Percentiles rank a stretch among this genome's conserved stretches.
Conservation (phyloP, 257 asterid genomes). For the Nyctanthes arbortristis region DNA sequence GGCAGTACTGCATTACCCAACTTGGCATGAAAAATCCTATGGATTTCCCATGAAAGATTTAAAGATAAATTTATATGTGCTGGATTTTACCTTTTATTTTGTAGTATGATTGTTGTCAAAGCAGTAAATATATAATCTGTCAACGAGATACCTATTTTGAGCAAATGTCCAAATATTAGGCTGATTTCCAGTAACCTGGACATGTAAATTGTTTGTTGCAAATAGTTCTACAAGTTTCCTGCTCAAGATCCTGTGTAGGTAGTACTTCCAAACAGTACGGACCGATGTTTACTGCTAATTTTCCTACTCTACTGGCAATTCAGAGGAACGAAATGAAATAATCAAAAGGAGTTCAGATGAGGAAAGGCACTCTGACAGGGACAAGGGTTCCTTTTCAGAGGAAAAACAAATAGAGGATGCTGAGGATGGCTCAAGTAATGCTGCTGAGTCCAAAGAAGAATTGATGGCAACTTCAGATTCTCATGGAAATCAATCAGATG, state of each 20-base stretch:
- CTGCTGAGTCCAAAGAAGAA: constrained; percentile 49
- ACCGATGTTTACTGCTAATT: constrained; percentile 8
- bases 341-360: constrained; percentile 31
- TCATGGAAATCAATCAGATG: constrained; percentile 43
- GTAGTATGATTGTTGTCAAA: background rate
- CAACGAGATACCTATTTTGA: background rate
- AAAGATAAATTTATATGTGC: background rate
- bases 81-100: background rate
- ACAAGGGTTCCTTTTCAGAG: constrained; percentile 3
- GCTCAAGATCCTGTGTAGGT: background rate
- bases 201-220: background rate
- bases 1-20: background rate
- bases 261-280: background rate
- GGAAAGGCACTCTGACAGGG: constrained; percentile 44
- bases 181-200: background rate
- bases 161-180: background rate
- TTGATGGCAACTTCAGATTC: constrained; percentile 27
- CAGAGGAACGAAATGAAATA: constrained; percentile 42
- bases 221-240: background rate
- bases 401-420: constrained; percentile 40
- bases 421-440: constrained; percentile 42
- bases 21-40: background rate
- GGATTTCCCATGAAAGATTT: background rate
- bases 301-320: constrained; percentile 14
- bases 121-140: background rate